Base-by-base conservation (phyloP, 2,329 filamentous ascomycete genomes). In the Bipolaris gigantea region DNA sequence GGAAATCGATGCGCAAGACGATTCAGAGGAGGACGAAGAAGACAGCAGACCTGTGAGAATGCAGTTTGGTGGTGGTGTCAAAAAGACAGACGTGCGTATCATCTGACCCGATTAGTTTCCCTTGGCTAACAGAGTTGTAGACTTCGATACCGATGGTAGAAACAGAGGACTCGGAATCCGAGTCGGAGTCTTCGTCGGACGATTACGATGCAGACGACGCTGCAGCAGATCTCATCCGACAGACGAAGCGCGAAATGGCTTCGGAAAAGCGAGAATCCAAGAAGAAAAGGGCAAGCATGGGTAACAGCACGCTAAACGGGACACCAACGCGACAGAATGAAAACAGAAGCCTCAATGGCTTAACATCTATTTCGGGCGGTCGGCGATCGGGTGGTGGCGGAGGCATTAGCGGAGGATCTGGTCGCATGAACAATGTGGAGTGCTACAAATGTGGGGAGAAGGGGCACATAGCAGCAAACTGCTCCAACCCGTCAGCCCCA, bases 271-370 rank as follows among this genome's bases (percentile, higher is more conserved):
- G 77, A 44, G 74, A 73, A 38, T 76, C 78, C 46, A 75, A 76
- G 30, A 72, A 76, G 62, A 75, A 75, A 35, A 80, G 79, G 65
- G 78, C 77, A 63, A 79, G 80, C 44, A 75, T 75, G 23, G 80
- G 81, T 27, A 52, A 58, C 54, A 77, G 77, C 46, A 75, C 75
- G 21, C 80, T 79, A 11, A 75, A 76, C 59, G 78, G 84, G 60
- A 72, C 86, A 16, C 81, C 83, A 7, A 82, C 84, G 38, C 81
- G 82, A 64, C 85, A 85, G 71, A 88, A 87, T 70, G 84, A 88
- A 50, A 79, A 89, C 47, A 86, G 61, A 51, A 64, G 87, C 56
- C 74, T 90, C 51, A 87, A 87, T 65, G 79, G 79, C 21, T 69
- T 86, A 51, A 81, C 79, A 4, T 87, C 85, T 1, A 84, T 90